Conservation (phyloP, 2,329 filamentous ascomycete species). For the Lecanosticta acicola region DNA sequence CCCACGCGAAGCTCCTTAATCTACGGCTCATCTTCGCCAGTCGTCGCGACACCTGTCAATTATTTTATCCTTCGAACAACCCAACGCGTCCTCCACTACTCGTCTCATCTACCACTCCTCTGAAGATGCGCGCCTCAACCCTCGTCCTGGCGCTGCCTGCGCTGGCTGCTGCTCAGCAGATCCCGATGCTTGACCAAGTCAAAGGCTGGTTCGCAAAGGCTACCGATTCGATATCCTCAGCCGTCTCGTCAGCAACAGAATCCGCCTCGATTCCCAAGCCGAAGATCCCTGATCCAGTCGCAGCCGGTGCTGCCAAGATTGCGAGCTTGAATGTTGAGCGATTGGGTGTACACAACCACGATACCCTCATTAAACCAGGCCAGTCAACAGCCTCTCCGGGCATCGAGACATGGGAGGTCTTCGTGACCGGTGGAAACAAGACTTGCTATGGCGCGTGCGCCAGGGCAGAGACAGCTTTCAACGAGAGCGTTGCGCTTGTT, state of each 20-base stretch:
- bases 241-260: slow-evolving; percentile 49
- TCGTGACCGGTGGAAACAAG: slow-evolving; percentile 69
- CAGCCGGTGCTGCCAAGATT: slow-evolving; percentile 38
- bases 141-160: slow-evolving; percentile 49
- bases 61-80: not conserved
- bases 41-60: not conserved
- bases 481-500: slow-evolving; percentile 49
- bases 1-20: slow-evolving; percentile 8
- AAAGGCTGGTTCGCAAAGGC: slow-evolving; percentile 52
- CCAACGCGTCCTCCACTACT: not conserved
- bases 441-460: slow-evolving; percentile 69
- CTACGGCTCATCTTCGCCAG: not conserved
- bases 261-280: slow-evolving; percentile 20
- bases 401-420: slow-evolving; percentile 71
- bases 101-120: not conserved
- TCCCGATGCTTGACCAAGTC: slow-evolving; percentile 57
- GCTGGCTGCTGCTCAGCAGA: slow-evolving; percentile 50
- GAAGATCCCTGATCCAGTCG: slow-evolving; percentile 37
- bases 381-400: slow-evolving; percentile 50
- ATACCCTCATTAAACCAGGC: slow-evolving; percentile 60
- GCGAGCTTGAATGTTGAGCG: slow-evolving; percentile 49
- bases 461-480: slow-evolving; percentile 56
- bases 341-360: slow-evolving; percentile 66
- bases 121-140: slow-evolving; percentile 48
- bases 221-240: slow-evolving; percentile 51